phyloP scores from a whole-genome alignment of 257 asterid species.

The Nicotiana paniculata region DNA sequence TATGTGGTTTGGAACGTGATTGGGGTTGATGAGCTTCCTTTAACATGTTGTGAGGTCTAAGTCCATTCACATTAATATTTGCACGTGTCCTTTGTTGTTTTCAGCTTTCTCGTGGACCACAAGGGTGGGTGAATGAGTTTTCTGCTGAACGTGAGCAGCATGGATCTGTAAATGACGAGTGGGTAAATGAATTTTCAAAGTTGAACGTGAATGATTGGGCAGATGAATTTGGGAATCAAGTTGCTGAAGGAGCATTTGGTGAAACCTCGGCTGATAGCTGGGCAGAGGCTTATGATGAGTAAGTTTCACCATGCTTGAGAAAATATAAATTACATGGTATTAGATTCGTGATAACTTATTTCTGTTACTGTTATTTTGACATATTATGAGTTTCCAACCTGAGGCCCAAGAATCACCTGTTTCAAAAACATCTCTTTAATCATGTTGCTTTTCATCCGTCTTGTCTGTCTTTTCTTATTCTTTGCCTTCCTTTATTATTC shows the following conservation, averaged over 20 bases:
- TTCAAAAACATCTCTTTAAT: neutral
- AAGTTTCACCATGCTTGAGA: conserved; percentile 24
- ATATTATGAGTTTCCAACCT: neutral
- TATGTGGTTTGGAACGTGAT: neutral
- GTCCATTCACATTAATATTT: neutral
- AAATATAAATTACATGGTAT: neutral
- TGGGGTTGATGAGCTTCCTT: neutral
- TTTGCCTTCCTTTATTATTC: neutral
- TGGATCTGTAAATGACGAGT: conserved; percentile 59
- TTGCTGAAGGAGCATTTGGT: conserved; percentile 77
- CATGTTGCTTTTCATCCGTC: neutral
- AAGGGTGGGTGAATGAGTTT: conserved; percentile 86
- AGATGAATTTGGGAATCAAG: conserved; percentile 86
- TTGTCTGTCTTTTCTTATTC: neutral
- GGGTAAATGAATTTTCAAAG: conserved; percentile 93
- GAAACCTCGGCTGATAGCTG: conserved; percentile 75
- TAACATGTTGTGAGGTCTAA: neutral
- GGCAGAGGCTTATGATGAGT: conserved; percentile 97
- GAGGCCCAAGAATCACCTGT: neutral
- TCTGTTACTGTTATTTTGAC: neutral
- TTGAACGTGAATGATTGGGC: conserved; percentile 89
- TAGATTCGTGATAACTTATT: neutral
- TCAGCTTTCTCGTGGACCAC: conserved; percentile 76
- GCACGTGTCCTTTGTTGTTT: conserved; percentile 13
- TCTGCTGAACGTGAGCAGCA: conserved; percentile 53